phyloP scores from a whole-genome alignment of 2,329 filamentous ascomycete species.

The Ascochyta rabiei region DNA sequence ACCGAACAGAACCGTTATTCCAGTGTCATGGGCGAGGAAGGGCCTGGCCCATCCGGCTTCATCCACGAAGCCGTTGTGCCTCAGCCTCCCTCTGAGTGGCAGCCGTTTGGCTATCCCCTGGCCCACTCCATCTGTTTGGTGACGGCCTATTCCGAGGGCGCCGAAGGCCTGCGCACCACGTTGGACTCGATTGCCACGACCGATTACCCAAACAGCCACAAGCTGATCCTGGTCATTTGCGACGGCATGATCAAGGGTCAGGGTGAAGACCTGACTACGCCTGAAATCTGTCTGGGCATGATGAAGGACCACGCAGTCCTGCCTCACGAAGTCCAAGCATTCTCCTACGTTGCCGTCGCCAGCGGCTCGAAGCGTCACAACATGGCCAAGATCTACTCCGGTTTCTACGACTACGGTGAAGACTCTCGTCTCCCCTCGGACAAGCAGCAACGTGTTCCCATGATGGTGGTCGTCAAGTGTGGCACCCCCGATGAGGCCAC shows the following conservation, averaged over 20 bases:
- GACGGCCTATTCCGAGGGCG: constrained; percentile 96
- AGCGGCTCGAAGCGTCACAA: constrained; percentile 97
- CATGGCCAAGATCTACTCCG: constrained; percentile 98
- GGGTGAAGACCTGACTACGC: constrained; percentile 84
- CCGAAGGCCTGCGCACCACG: constrained; percentile 88
- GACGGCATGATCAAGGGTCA: constrained; percentile 97
- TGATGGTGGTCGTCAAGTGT: constrained; percentile 96
- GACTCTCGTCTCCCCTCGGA: constrained; percentile 79
- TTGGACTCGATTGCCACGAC: constrained; percentile 96
- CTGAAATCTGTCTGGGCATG: constrained; percentile 89
- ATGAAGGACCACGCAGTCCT: constrained; percentile 87
- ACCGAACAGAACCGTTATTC: constrained; percentile 58
- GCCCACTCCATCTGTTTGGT: constrained; percentile 94
- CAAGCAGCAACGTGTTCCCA: constrained; percentile 95
- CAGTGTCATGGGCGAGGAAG: constrained; percentile 66
- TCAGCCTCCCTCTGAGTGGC: constrained; percentile 94
- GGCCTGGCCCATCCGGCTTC: constrained; percentile 85
- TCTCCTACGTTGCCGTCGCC: constrained; percentile 95
- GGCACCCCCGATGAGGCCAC: constrained; percentile 85
- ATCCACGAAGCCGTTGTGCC: constrained; percentile 96
- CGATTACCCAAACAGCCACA: constrained; percentile 99
- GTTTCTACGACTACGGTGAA: constrained; percentile 95
- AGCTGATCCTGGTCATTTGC: constrained; percentile 93
- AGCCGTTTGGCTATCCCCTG: constrained; percentile 93
- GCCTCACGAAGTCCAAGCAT: constrained; percentile 82